phyloP scores from a whole-genome alignment of 768 basidiomycete genomes.

The Phaeolepiota aurea region DNA sequence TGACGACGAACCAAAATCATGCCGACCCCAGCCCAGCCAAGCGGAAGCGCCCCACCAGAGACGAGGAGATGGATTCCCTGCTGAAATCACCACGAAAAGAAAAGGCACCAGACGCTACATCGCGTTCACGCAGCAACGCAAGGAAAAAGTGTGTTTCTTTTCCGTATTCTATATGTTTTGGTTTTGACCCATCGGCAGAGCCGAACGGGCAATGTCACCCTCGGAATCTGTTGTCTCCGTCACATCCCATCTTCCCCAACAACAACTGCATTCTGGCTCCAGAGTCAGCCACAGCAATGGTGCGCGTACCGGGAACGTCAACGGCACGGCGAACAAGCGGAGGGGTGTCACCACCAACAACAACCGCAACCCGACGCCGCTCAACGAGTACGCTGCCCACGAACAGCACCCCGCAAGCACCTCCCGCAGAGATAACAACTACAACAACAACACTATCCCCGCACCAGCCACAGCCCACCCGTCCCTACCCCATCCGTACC shows the following conservation, averaged over 20 bases:
- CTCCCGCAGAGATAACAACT: constrained; percentile 31
- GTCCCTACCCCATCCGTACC: constrained; percentile 43
- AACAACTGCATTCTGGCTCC: constrained; percentile 22
- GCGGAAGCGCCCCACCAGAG: constrained; percentile 48
- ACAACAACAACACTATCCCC: constrained; percentile 33
- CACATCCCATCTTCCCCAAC: constrained; percentile 51
- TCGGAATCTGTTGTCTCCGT: constrained; percentile 68
- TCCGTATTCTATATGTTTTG: constrained; percentile 6
- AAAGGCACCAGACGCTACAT: constrained; percentile 32
- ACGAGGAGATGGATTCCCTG: constrained; percentile 54
- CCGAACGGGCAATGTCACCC: constrained; percentile 60
- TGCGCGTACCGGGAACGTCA: constrained; percentile 1
- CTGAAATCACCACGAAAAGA: constrained; percentile 61
- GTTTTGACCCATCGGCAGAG: constrained; percentile 23
- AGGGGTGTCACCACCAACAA: constrained; percentile 30
- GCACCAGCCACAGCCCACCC: constrained; percentile 44
- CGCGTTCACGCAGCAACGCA: constrained; percentile 42
- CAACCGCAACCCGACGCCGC: constrained; percentile 25
- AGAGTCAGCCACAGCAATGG: constrained; percentile 11
- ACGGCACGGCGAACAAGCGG: constrained; percentile 29
- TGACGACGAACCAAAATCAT: constrained; percentile 27
- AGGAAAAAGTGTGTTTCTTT: constrained; percentile 51
- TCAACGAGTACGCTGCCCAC: background rate
- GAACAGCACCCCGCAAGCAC: constrained; percentile 11
- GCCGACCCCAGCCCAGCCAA: constrained; percentile 60